Conservation (phyloP, 192 early-diverging fungal species). For the Irineochytrium annulatum region DNA sequence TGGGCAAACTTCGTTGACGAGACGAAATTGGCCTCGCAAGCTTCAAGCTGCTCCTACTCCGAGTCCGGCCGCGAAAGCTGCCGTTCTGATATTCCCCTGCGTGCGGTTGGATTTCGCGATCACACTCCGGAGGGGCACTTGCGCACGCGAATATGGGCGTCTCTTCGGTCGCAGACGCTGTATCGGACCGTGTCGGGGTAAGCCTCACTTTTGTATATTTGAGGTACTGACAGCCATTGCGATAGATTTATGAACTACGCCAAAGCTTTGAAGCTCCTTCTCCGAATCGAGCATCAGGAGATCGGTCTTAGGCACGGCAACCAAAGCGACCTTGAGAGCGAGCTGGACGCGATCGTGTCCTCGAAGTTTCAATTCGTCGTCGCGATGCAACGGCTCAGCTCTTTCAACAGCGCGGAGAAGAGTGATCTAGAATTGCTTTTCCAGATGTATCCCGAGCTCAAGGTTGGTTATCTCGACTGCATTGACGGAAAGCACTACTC, state of each 20-base stretch:
- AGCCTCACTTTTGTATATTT: background rate
- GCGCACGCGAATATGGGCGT: constrained; percentile 86
- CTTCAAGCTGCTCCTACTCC: no score
- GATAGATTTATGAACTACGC: background rate
- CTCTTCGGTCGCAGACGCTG: constrained; percentile 77
- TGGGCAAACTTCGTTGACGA: constrained; percentile 91
- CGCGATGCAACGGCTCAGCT: constrained; percentile 76
- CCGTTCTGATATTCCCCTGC: constrained; percentile 4
- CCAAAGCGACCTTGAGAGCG: constrained; percentile 62
- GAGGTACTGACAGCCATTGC: background rate
- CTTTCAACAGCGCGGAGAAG: constrained; percentile 73
- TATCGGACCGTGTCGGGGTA: constrained; percentile 77
- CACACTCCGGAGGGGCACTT: constrained; percentile 53
- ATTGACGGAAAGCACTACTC: constrained; percentile 50
- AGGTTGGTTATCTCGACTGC: constrained; percentile 17
- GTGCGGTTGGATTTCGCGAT: constrained; percentile 36
- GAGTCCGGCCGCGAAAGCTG: background rate
- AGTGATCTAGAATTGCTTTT: constrained; percentile 6
- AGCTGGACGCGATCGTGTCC: constrained; percentile 74
- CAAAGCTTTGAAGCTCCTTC: background rate
- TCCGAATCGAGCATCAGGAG: background rate
- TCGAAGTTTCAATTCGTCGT: constrained; percentile 84
- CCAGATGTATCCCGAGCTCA: background rate
- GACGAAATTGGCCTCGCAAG: constrained; percentile 53
- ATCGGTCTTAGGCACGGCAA: background rate